Evolutionary conservation across 169 alveolate species (phyloP), one percentile per base, ranked within the genome.

Genomic region (Plasmodium vivax): DNA sequence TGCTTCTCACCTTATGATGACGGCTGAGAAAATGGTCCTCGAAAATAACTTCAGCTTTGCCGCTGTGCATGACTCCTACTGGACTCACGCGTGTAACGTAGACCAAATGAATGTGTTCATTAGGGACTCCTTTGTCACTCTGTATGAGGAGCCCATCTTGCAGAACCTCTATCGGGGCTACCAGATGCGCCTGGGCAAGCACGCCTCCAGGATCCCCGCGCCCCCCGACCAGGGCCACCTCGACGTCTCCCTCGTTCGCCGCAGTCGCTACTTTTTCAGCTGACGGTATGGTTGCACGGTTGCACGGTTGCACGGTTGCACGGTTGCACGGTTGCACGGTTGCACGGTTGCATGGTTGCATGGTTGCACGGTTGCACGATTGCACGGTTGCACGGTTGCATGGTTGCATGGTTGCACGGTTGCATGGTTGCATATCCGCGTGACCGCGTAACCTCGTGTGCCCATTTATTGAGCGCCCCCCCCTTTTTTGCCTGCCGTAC

Each of bases 31-130:
- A 91, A 96, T 99, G 96, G 68, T 95, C 6, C 94, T 96, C 30
- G 43, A 94, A 58, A 95, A 94, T 68, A 74, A 83, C 47, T 58
- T 98, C n/a, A 96, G 96, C 75, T 98, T 99, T 95, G 99, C 99
- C 38, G 99, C 99, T 27, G 99, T 99, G 4, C 99, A 99, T 95
- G 99, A 99, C 95, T 97, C 99, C 71, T 99, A 96, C 96, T 99
- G 99, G 99, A 96, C 99, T 14, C 99, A 98, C 92, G 99, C 99
- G 23, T 95, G 98, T 87, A 96, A 97, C 92, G 98, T 98, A 7
- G 99, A 98, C 77, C 77, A 84, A 62, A 96, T 99, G 99, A 97
- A 98, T 83, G 71, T 14, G 12, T 92, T 95, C 14, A 93, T 98
- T 43, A 93, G 99, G 88, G 98, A 98, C 51, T 95, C 97, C 93